These are phyloP conservation scores for Gloeophyllum trabeum DNA, from an alignment of 768 basidiomycete species.

Conservation along the genomic window DNA sequence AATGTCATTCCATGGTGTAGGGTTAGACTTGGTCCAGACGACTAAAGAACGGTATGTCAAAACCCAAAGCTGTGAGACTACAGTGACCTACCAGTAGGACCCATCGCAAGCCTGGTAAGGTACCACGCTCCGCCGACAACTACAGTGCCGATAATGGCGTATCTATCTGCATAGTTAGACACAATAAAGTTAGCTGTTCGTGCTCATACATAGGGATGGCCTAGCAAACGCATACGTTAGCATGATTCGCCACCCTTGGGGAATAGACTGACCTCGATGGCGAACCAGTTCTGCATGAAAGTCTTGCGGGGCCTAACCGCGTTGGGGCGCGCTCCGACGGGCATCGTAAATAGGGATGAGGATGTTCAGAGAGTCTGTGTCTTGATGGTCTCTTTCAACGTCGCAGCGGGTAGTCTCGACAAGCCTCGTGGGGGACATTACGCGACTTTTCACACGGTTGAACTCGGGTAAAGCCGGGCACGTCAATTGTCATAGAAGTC, in stretches of 20 bases:
- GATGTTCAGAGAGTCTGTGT: neutral
- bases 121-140: constrained; percentile 32
- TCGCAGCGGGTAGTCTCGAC: too few species aligned
- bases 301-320: constrained; percentile 16
- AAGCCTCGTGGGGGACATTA: too few species aligned
- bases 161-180: constrained; percentile 20
- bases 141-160: constrained; percentile 35
- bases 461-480: too few species aligned
- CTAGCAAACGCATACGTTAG: constrained; percentile 19
- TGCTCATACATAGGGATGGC: constrained; percentile 36
- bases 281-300: constrained; percentile 60
- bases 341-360: neutral
- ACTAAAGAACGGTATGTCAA: constrained; percentile 21
- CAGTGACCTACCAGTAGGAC: constrained; percentile 22
- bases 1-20: constrained; percentile 82
- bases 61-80: constrained; percentile 1
- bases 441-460: too few species aligned
- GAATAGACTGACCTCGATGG: constrained; percentile 52
- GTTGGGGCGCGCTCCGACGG: neutral
- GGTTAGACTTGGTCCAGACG: constrained; percentile 61
- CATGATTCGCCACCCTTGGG: too few species aligned
- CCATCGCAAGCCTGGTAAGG: constrained; percentile 29
- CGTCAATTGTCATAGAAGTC: too few species aligned
- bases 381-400: too few species aligned
- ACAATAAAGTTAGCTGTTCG: constrained; percentile 4